Percentiles rank a stretch among this genome's conserved stretches.
Evolutionary conservation across 2,329 filamentous ascomycete species (phyloP).

Genomic region (Penicillium sp.): DNA sequence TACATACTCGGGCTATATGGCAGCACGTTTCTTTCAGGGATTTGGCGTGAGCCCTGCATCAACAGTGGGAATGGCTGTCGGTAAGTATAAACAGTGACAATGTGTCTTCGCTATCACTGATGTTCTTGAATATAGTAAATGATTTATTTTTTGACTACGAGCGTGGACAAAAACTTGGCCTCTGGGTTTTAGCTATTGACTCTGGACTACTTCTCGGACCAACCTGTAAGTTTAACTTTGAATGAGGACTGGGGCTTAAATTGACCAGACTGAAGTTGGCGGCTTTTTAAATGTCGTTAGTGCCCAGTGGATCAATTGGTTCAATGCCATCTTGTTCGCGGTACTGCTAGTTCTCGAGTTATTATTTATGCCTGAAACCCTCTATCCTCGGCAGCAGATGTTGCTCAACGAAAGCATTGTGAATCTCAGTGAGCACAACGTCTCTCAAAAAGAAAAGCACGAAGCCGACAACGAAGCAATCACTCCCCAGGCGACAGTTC

Average conservation of each 20-base stretch:
- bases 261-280: constrained; percentile 39
- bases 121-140: constrained; percentile 37
- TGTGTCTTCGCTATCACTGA: neutral
- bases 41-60: constrained; percentile 56
- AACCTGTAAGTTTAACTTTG: constrained; percentile 35
- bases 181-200: constrained; percentile 61
- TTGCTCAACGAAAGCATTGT: constrained; percentile 24
- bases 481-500: constrained; percentile 17
- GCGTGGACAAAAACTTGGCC: constrained; percentile 55
- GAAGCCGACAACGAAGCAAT: neutral
- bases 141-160: constrained; percentile 61
- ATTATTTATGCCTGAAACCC: constrained; percentile 56
- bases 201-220: constrained; percentile 53
- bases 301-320: constrained; percentile 56
- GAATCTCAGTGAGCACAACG: neutral
- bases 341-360: constrained; percentile 51
- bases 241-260: neutral
- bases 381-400: constrained; percentile 57
- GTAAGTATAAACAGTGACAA: constrained; percentile 13
- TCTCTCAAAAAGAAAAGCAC: neutral
- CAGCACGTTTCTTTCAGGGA: constrained; percentile 60
- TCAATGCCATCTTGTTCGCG: constrained; percentile 56
- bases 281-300: constrained; percentile 53
- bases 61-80: constrained; percentile 56
- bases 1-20: constrained; percentile 55